Conservation (phyloP, 345 rosid genomes). For the Chamaenerion angustifolium region DNA sequence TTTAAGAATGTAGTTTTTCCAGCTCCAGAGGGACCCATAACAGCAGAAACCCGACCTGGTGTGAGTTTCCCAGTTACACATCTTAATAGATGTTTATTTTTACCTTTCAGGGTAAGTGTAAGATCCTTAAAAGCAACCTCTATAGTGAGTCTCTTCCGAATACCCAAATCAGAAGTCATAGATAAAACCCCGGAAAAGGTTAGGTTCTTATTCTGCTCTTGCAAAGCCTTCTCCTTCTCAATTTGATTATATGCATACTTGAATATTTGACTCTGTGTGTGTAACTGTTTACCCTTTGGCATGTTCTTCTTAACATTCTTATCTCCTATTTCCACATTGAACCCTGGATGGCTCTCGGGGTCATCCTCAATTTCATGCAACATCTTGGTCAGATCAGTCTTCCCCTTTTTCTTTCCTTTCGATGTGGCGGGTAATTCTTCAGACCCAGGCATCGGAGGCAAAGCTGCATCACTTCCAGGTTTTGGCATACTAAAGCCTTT, state of each 20-base stretch:
- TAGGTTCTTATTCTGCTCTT: conserved; percentile 75
- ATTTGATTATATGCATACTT: conserved; percentile 87
- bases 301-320: conserved; percentile 48
- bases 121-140: conserved; percentile 82
- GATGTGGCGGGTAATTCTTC: conserved; percentile 16
- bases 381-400: conserved; percentile 64
- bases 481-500: conserved; percentile 46
- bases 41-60: conserved; percentile 90
- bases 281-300: conserved; percentile 70
- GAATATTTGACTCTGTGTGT: conserved; percentile 93
- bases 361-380: conserved; percentile 63
- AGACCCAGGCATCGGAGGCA: conserved; percentile 28
- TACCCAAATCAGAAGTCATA: conserved; percentile 60
- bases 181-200: conserved; percentile 85
- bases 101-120: conserved; percentile 60
- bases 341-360: conserved; percentile 58
- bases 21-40: conserved; percentile 99
- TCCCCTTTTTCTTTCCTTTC: conserved; percentile 54
- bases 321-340: conserved; percentile 72
- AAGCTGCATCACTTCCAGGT: conserved; percentile 50
- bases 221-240: conserved; percentile 81
- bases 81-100: conserved; percentile 73
- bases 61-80: conserved; percentile 80
- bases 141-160: conserved; percentile 58
- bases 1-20: conserved; percentile 95